Base-by-base conservation (phyloP, 208 protist species). In the Leishmania braziliensis region DNA sequence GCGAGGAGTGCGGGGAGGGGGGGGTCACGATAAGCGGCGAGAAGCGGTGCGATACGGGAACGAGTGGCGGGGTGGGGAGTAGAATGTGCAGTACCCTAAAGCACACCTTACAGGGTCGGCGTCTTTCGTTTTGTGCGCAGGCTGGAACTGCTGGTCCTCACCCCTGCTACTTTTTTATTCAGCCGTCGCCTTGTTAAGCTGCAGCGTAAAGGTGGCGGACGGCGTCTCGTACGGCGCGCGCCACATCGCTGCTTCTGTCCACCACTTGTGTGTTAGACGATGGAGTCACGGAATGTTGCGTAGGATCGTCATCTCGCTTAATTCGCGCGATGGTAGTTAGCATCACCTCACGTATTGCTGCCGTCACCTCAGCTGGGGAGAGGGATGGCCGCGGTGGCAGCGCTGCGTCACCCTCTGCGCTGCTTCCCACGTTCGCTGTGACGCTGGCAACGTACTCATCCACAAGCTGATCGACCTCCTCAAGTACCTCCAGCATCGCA, bases 301-400 rank as follows among this genome's bases (percentile, higher is more conserved):
- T 14, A 18, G 14, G 53, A 33, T 39, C 23, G 36, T 33, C 29
- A 50, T 53, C 5, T 73, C 68, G 39, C 39, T 71, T 18, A n/a
- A 78, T 56, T 39, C 53, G 65, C 33, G 66, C 62, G 16, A 73
- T 16, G 18, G 63, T 62, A 29, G 2, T 56, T 29, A 83, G 72
- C 48, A 78, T 83, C 73, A 83, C 66, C 48, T 83, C 79, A 48
- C 79, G 73, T 60, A 63, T 46, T 56, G 63, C 50, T 14, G 79
- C 79, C 58, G 68, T 71, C 50, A 78, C 79, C 50, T 78, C 79
- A 48, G 79, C 79, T 16, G 66, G 62, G 1, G 79, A 83, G 5
- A 83, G 23, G 56, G 10, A 62, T 69, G 75, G 8, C 58, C 6
- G 68, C 20, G 10, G 68, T 53, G 23, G 68, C 43, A 53, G 46